Conservation (phyloP, 768 basidiomycete genomes). For the Kwoniella bestiolae region DNA sequence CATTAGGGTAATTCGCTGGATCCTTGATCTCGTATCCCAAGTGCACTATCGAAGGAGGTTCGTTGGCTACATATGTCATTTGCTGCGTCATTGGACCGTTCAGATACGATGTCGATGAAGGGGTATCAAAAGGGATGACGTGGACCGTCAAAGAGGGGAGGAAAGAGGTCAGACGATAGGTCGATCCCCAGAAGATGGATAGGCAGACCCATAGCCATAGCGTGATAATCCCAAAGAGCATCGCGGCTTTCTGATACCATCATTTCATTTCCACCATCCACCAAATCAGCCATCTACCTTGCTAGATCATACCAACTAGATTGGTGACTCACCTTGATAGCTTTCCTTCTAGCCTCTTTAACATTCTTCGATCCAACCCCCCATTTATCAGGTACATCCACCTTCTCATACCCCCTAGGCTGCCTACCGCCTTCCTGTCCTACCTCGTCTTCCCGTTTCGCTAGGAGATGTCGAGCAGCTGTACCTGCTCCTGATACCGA, state of each 20-base stretch:
- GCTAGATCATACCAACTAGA: not conserved
- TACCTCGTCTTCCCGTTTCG: not conserved
- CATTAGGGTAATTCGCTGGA: constrained; percentile 43
- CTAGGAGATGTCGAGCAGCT: constrained; percentile 18
- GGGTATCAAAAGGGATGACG: constrained; percentile 53
- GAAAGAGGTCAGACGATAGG: constrained; percentile 32
- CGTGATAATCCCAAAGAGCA: constrained; percentile 30
- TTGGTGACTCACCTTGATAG: constrained; percentile 25
- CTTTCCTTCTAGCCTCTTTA: constrained; percentile 20
- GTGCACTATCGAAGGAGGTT: constrained; percentile 34
- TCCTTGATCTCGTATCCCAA: constrained; percentile 40
- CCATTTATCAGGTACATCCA: constrained; percentile 19
- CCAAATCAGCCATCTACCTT: too few species aligned
- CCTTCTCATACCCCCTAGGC: constrained; percentile 17
- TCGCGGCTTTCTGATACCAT: constrained; percentile 17
- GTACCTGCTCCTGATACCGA: constrained; percentile 21
- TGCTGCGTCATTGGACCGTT: constrained; percentile 39
- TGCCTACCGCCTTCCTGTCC: constrained; percentile 9
- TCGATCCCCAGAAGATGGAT: constrained; percentile 51
- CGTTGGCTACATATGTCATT: constrained; percentile 31
- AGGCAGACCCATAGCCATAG: constrained; percentile 42
- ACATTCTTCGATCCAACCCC: constrained; percentile 15
- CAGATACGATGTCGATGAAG: constrained; percentile 35
- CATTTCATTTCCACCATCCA: not conserved
- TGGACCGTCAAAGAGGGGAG: constrained; percentile 45